These are phyloP conservation scores for Sarocladium oryzae DNA, from an alignment of 2,329 filamentous ascomycete genomes.

Conservation along the genomic window DNA sequence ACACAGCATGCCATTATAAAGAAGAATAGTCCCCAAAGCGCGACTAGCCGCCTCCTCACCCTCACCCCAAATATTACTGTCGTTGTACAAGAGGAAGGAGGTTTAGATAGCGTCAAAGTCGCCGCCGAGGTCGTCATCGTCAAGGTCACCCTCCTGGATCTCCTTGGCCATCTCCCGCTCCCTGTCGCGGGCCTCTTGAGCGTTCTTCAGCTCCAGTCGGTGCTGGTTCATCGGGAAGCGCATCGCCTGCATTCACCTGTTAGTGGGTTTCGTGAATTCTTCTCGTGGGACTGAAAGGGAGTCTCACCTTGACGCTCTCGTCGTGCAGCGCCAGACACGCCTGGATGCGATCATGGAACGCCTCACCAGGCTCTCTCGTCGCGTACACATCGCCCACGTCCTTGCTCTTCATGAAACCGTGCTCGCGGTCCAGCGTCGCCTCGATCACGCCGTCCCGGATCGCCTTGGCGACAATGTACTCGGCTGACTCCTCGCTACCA, in stretches of 20 bases:
- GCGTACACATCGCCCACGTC: conserved; percentile 94
- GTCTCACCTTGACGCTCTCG: conserved; percentile 84
- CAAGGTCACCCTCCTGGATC: conserved; percentile 94
- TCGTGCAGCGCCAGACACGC: conserved; percentile 90
- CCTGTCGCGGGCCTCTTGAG: conserved; percentile 92
- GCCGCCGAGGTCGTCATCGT: conserved; percentile 91
- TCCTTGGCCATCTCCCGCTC: conserved; percentile 98
- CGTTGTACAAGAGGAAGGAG: not conserved
- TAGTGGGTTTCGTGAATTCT: conserved; percentile 17
- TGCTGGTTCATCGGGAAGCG: conserved; percentile 99
- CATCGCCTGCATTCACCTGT: conserved; percentile 64
- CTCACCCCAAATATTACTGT: not conserved
- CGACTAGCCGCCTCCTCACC: not conserved
- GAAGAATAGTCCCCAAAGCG: not conserved
- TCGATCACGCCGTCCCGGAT: conserved; percentile 97
- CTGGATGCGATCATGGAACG: conserved; percentile 92
- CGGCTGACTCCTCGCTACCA: conserved; percentile 92
- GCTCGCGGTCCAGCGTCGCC: conserved; percentile 87
- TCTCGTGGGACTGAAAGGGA: not conserved
- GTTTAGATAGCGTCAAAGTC: conserved; percentile 92
- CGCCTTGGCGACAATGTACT: conserved; percentile 98
- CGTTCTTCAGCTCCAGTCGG: conserved; percentile 92
- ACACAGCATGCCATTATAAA: not conserved
- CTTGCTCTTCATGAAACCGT: conserved; percentile 98
- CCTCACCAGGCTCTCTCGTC: conserved; percentile 90